phyloP scores from a whole-genome alignment of 2,329 filamentous ascomycete genomes.

The Pseudohalonectria lignicola region DNA sequence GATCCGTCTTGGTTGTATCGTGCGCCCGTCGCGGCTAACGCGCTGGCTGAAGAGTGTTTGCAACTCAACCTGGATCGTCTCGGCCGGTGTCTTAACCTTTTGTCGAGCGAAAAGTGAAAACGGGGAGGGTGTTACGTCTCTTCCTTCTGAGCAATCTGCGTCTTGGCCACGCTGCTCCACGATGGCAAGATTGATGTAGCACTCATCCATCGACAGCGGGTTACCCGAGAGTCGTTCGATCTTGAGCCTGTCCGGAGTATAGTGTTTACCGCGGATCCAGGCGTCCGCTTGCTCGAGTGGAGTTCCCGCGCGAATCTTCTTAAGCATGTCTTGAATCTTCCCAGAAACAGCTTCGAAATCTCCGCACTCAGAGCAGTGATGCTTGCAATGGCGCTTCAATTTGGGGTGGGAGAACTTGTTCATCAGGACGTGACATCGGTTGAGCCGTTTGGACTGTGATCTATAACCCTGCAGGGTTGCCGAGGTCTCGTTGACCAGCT shows the following conservation, averaged over 20 bases:
- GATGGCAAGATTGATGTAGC: constrained; percentile 28
- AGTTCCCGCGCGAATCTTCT: constrained; percentile 7
- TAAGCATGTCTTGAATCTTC: constrained; percentile 10
- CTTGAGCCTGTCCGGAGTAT: constrained; percentile 12
- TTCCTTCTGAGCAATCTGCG: no score
- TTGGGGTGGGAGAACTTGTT: constrained; percentile 15
- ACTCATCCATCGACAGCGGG: constrained; percentile 19
- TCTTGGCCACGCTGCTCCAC: constrained; percentile 13
- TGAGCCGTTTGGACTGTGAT: constrained; percentile 10
- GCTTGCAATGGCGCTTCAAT: no score
- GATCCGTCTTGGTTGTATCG: constrained; percentile 15
- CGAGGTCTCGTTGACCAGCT: constrained; percentile 14
- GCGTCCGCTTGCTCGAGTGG: constrained; percentile 10
- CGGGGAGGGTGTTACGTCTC: constrained; percentile 7
- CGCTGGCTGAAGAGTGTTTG: constrained; percentile 16
- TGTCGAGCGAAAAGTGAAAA: constrained; percentile 17
- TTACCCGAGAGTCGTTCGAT: constrained; percentile 24
- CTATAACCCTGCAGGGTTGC: constrained; percentile 13
- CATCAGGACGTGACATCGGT: constrained; percentile 12
- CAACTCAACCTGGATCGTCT: constrained; percentile 12
- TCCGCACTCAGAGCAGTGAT: no score
- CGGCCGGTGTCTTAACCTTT: constrained; percentile 13
- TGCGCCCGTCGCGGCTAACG: constrained; percentile 4
- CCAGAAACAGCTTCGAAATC: constrained; percentile 9
- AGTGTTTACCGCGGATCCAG: constrained; percentile 13